Base-by-base conservation (phyloP, 169 alveolate species). In the Cryptosporidium ryanae region DNA sequence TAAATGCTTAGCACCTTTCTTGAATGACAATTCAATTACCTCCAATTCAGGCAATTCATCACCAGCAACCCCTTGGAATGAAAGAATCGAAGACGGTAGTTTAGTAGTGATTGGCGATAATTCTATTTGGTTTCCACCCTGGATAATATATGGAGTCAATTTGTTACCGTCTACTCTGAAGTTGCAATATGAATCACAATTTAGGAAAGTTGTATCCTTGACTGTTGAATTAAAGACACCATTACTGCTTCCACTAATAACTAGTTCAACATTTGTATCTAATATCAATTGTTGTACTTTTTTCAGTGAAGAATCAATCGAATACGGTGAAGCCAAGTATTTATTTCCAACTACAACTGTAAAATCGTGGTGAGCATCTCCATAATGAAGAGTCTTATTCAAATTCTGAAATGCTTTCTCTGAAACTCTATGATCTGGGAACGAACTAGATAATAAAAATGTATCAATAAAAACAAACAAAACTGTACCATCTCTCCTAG, bases 401-500 rank as follows among this genome's bases (percentile, higher is more conserved):
- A 76, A 76, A 23, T 59, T 61, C 38, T 76, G 76, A 15, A 76
- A 76, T 23, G 87, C 87, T 43, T 61, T 21, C 38, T 76, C 87
- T 21, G 87, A 59, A 43, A 76, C 71, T 48, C 63, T 76, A 46
- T 76, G 87, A 43, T 76, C 87, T 59, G 87, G 87, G 71, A 76
- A 76, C 57, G 87, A 76, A 23, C 87, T 76, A 2, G 87, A 76
- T 15, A 76, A 65, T 44, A 76, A 43, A 76, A 76, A 76, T 29
- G 87, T 76, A 43, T 76, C 87, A 76, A 76, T 76, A 29, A 76
- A 76, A 57, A 76, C 71, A 61, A 76, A 76, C 38, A 76, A 59
- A 32, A 76, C 64, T n/a, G 87, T 76, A 15, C 87, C 87, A 76
- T 76, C 87, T 61, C 87, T 76, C 59, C 87, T 76, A 23, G 87